Conservation (phyloP, 306 rosid species). For the Bauhinia variegata region DNA sequence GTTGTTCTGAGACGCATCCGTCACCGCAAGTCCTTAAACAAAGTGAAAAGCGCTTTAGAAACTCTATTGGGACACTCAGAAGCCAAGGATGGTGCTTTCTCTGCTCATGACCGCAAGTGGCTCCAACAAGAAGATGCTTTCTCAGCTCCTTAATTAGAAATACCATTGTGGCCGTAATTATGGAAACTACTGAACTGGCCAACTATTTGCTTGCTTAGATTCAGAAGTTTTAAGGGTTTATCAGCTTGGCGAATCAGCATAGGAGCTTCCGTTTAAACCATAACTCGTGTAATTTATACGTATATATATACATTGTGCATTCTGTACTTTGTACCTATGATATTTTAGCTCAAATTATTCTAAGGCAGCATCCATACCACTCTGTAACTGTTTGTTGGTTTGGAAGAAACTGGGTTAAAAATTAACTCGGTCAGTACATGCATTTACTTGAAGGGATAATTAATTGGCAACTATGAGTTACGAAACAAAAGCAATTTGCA, state of each 20-base stretch:
- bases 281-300: background rate
- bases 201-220: too few relatives aligned
- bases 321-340: background rate
- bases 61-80: slow-evolving; percentile 38
- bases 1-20: slow-evolving; percentile 69
- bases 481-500: too few relatives aligned
- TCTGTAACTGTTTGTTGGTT: too few relatives aligned
- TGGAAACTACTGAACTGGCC: background rate
- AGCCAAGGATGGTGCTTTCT: slow-evolving; percentile 16
- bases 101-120: slow-evolving; percentile 44
- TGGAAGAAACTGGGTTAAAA: too few relatives aligned
- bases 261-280: background rate
- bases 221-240: too few relatives aligned
- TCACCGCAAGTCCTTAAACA: slow-evolving; percentile 55
- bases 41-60: slow-evolving; percentile 51
- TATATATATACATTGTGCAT: too few relatives aligned
- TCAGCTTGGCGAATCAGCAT: background rate
- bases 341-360: too few relatives aligned
- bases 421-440: too few relatives aligned
- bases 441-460: too few relatives aligned
- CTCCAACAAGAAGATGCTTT: slow-evolving; percentile 59
- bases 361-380: too few relatives aligned
- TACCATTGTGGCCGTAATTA: background rate
- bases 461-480: too few relatives aligned
- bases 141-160: slow-evolving; percentile 58